These are phyloP conservation scores for Barnettozyma hawaiiensis DNA, from an alignment of 1,139 yeast species.

Conservation along the genomic window DNA sequence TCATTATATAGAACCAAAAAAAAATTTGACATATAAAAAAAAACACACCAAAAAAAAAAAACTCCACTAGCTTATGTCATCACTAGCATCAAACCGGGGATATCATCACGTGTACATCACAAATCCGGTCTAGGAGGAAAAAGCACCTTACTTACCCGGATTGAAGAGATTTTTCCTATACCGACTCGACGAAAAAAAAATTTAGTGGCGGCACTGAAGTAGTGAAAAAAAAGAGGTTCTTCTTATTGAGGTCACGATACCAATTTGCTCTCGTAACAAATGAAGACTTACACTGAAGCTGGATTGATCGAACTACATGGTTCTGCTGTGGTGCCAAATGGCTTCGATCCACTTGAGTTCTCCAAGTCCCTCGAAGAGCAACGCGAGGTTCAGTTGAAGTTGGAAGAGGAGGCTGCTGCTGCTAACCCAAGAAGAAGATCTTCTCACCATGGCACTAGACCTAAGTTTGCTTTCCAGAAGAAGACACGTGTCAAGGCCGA, in stretches of 20 bases:
- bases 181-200: conserved; percentile 1
- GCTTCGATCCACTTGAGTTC: conserved; percentile 60
- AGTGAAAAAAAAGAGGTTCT: not conserved
- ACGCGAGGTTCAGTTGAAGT: conserved; percentile 34
- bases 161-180: not conserved
- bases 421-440: conserved; percentile 47
- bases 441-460: conserved; percentile 47
- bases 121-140: not conserved
- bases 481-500: conserved; percentile 35
- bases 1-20: not conserved
- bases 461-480: conserved; percentile 50
- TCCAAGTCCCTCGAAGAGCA: conserved; percentile 62
- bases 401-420: conserved; percentile 29
- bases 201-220: too few species aligned
- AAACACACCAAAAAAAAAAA: too few species aligned
- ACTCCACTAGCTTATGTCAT: not conserved
- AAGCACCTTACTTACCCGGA: too few species aligned
- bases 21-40: not conserved
- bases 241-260: conserved; percentile 1
- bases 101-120: not conserved
- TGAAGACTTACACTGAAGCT: conserved; percentile 67
- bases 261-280: too few species aligned
- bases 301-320: conserved; percentile 55
- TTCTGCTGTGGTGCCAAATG: conserved; percentile 53
- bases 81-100: not conserved